These are phyloP conservation scores for Debaryomyces castellii DNA, from an alignment of 805 yeast species.

Conservation along the genomic window DNA sequence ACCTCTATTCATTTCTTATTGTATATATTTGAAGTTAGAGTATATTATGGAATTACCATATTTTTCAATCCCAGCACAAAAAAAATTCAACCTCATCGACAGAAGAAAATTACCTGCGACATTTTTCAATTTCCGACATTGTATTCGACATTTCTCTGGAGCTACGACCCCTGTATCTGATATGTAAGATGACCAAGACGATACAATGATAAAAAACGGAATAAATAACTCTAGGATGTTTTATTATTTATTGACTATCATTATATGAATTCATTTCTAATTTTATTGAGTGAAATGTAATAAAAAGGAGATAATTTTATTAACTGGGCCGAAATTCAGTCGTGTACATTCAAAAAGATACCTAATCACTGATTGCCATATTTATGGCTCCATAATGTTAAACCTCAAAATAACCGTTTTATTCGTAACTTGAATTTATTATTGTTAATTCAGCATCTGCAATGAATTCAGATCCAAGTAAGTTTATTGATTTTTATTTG, in stretches of 20 bases:
- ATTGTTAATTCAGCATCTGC: neutral
- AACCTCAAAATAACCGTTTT: neutral
- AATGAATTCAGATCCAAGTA: conserved; percentile 1
- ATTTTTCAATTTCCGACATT: conserved; percentile 1
- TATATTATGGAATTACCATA: neutral
- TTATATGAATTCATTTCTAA: neutral
- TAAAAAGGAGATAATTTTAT: neutral
- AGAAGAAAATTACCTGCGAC: conserved; percentile 5
- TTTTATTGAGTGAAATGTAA: no score
- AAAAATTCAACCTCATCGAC: conserved; percentile 10
- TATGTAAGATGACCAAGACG: no score
- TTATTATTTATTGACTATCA: no score
- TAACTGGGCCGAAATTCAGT: neutral
- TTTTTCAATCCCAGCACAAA: conserved; percentile 1
- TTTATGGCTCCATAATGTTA: neutral
- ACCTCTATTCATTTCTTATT: conserved; percentile 58
- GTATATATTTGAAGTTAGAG: neutral
- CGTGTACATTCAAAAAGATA: neutral
- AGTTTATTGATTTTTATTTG: neutral
- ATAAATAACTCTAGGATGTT: no score
- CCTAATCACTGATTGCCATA: neutral
- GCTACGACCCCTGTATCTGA: no score
- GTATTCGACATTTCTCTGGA: neutral
- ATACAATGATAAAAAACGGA: no score
- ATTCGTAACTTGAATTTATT: neutral